phyloP scores from a whole-genome alignment of 2,329 filamentous ascomycete species.

The Phialophora macrospora region DNA sequence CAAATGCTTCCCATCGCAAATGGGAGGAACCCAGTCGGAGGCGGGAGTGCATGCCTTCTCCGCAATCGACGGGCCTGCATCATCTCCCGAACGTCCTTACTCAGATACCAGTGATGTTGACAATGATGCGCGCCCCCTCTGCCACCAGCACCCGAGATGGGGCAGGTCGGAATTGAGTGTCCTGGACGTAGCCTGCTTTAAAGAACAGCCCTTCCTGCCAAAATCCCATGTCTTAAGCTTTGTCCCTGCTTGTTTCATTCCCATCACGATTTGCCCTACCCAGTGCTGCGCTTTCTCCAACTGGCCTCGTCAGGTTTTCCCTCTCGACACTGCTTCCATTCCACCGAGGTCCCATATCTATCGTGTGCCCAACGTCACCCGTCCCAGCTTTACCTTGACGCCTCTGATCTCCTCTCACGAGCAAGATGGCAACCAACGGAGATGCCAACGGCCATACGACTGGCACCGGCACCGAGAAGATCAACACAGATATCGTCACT shows the following conservation, averaged over 20 bases:
- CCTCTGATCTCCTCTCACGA: not conserved
- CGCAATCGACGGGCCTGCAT: constrained; percentile 11
- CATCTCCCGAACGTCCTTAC: constrained; percentile 17
- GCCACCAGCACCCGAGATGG: constrained; percentile 22
- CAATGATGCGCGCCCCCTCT: constrained; percentile 13
- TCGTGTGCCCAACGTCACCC: constrained; percentile 25
- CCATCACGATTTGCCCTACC: not conserved
- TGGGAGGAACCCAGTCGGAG: constrained; percentile 14
- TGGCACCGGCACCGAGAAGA: constrained; percentile 69
- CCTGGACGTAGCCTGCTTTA: not conserved
- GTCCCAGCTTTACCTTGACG: not conserved
- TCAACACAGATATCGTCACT: constrained; percentile 96
- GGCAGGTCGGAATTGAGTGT: constrained; percentile 13
- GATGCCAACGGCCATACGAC: constrained; percentile 53
- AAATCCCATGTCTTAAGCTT: not conserved
- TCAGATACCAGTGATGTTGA: constrained; percentile 16
- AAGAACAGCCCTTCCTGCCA: constrained; percentile 3
- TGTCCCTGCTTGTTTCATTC: constrained; percentile 4
- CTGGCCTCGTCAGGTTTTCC: not conserved
- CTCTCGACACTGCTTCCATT: constrained; percentile 19
- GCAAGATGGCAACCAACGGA: constrained; percentile 34
- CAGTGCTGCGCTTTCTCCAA: constrained; percentile 15
- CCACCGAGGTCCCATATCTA: constrained; percentile 22
- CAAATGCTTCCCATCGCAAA: constrained; percentile 1
- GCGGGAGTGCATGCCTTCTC: constrained; percentile 5